Base-by-base conservation (phyloP, 2,329 filamentous ascomycete genomes). In the Ceratocystis huliohia region DNA sequence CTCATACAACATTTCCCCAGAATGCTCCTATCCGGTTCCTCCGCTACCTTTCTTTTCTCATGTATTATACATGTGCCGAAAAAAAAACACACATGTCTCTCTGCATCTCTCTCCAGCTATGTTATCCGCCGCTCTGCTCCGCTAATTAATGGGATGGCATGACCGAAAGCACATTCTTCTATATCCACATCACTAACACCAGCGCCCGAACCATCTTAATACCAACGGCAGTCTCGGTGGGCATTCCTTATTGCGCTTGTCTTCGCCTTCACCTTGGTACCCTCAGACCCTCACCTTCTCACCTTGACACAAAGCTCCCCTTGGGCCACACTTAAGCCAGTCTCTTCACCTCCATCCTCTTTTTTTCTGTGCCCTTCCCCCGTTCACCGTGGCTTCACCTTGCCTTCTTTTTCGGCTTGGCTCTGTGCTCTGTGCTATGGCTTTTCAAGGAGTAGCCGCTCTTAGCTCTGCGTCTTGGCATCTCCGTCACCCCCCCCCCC, bases 321-420 rank as follows among this genome's bases (percentile, higher is more conserved):
- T 13, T 41, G 37, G 37, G 10, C 37, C 46, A 50, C 46, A 22
- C 8, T 25, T 25, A 17, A 20, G n/a, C 45, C 45, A 48, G 4
- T 2, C 45, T 15, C 25, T 53, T 13, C 8, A 53, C 15, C 50
- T 22, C 20, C 1, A n/a, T 7, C 28, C 1, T 30, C 17, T 59
- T 33, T 17, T n/a, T 13, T 30, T 28, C 30, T 57, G 22, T 7
- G 3, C 4, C 53, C 10, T 59, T 13, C 17, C 53, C 33, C 33
- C 53, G n/a, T 59, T 59, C 53, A 59, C 53, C 53, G 53, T 59
- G 53, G 28, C 53, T 59, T 59, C 53, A 59, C 53, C 53, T 59
- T 59, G 53, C 15, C 13, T 59, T 30, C 53, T 59, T 59, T 30
- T 22, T 25, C 20, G 48, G 20, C 48, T 53, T 53, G 48, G 48